Base-by-base conservation (phyloP, 495 filamentous ascomycete species). In the Neurospora cerealis region DNA sequence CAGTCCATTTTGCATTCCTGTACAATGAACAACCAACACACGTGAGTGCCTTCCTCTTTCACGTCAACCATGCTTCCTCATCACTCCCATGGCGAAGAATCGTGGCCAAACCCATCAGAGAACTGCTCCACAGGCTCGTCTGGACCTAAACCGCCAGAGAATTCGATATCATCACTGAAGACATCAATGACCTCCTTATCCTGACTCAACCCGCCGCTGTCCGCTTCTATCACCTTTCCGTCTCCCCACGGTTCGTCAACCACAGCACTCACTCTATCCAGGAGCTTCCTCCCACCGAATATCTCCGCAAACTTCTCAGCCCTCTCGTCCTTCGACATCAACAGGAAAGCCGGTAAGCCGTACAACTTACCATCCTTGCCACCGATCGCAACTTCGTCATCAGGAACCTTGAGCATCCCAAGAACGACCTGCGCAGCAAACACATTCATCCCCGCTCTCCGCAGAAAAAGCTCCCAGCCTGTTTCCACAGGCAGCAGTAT, bases 391-490 rank as follows among this genome's bases (percentile, higher is more conserved):
- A 41, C 15, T 24, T 74, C 60, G 3, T 74, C 78, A n/a, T 77
- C 80, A 8, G 83, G 82, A 2, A 78, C 76, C 74, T 86, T 88
- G 13, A 91, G 73, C 48, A 79, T 80, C 17, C 83, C 83, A 32
- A 95, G 82, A 0, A 95, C 81, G 19, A 84, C 86, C 77, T 95
- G 93, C 28, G 94, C 93, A 3, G 92, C 94, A 79, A 88, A 96
- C 5, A 91, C 88, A 83, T 96, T 97, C 81, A 96, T 81, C 4
- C 94, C 94, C 15, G 87, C 86, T n/a, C 85, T 79, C 32, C 93
- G 86, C 19, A 97, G 83, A 76, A 93, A 94, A 13, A 90, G 39
- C 80, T 96, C 94, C 90, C 91, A 93, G 37, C 81, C 77, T n/a
- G 88, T 89, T 76, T 93, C 89, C 4, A 85, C 83, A 15, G 84